These are phyloP conservation scores for Alternaria brassicae DNA, from an alignment of 2,329 filamentous ascomycete genomes.

Conservation along the genomic window DNA sequence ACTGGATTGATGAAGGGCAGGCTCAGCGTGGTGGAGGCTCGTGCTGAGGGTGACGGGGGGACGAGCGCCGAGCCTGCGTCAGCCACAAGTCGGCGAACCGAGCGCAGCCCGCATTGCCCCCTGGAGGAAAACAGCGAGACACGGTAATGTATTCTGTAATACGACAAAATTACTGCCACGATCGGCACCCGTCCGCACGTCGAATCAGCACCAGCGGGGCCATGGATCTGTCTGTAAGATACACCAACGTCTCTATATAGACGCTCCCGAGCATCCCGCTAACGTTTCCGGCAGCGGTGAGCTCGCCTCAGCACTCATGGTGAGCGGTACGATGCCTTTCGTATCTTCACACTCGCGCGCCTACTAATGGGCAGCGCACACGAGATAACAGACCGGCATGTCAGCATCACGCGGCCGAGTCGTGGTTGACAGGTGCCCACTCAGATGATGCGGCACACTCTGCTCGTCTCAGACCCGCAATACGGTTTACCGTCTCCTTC, in stretches of 20 bases:
- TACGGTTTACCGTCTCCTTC: background rate
- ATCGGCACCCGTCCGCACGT: slow-evolving; percentile 3
- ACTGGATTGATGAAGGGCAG: slow-evolving; percentile 25
- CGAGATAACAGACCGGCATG: slow-evolving; percentile 17
- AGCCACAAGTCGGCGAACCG: slow-evolving; percentile 32
- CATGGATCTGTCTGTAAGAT: slow-evolving; percentile 8
- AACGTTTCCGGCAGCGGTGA: slow-evolving; percentile 14
- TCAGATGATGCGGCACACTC: slow-evolving; percentile 10
- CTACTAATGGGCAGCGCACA: slow-evolving; percentile 20
- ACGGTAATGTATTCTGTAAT: slow-evolving; percentile 39
- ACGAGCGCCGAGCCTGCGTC: slow-evolving; percentile 33
- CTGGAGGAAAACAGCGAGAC: slow-evolving; percentile 19
- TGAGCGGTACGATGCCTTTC: slow-evolving; percentile 24
- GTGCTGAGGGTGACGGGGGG: slow-evolving; percentile 26
- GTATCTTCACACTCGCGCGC: slow-evolving; percentile 18
- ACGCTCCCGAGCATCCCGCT: slow-evolving; percentile 14
- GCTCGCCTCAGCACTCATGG: slow-evolving; percentile 15
- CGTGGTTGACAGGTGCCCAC: slow-evolving; percentile 25
- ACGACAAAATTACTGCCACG: slow-evolving; percentile 29
- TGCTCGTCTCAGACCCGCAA: slow-evolving; percentile 16
- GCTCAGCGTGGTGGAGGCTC: slow-evolving; percentile 13
- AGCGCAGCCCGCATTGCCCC: slow-evolving; percentile 22
- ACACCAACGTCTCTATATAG: slow-evolving; percentile 16
- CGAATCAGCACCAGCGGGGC: slow-evolving; percentile 8
- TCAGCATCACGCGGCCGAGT: slow-evolving; percentile 39